Base-by-base conservation (phyloP, 2,329 filamentous ascomycete genomes). In the Lachnellula arida region DNA sequence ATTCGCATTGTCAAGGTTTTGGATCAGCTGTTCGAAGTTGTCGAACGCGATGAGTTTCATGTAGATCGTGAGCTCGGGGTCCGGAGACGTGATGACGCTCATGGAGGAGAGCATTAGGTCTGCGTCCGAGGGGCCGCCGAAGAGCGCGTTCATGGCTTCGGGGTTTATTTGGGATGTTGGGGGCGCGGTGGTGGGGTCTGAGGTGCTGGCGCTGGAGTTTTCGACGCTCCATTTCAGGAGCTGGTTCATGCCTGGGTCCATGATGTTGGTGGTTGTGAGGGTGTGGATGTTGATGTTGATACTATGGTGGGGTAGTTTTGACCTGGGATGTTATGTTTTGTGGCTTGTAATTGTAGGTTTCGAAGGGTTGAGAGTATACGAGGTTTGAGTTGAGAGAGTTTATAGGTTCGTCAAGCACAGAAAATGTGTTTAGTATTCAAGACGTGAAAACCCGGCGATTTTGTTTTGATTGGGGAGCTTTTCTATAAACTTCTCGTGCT, bases 1-100 rank as follows among this genome's bases (percentile, higher is more conserved):
- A 78, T 97, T 99, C 56, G 94, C 93, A 72, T 99, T 99, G 78
- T 99, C 94, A 65, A 97, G 84, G 60, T 83, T 85, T 77, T 97
- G 91, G 67, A 97, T 87, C 57, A 96, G 78, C 73, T 96, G 90
- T 76, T 96, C 92, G 60, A 97, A 88, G 75, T 97, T 96, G 80
- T 96, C 92, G 73, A 96, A 95, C 39, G 92, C 92, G 56, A 86
- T 82, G 53, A 95, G 74, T 72, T 89, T 91, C 73, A 90, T 83
- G 44, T 91, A 87, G 49, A 93, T 78, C 4, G 82, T 81, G 54
- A 87, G 76, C 55, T 87, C 80, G 8, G 84, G 75, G 65, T 81
- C 78, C 1, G 75, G 63, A 17, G 84, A 83, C 9, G 78, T 80
- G 68, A 97, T 87, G 55, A 88, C 84, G 28, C 81, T 80, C 85